Base-by-base conservation (phyloP, 495 filamentous ascomycete species). In the Talaromyces liani region DNA sequence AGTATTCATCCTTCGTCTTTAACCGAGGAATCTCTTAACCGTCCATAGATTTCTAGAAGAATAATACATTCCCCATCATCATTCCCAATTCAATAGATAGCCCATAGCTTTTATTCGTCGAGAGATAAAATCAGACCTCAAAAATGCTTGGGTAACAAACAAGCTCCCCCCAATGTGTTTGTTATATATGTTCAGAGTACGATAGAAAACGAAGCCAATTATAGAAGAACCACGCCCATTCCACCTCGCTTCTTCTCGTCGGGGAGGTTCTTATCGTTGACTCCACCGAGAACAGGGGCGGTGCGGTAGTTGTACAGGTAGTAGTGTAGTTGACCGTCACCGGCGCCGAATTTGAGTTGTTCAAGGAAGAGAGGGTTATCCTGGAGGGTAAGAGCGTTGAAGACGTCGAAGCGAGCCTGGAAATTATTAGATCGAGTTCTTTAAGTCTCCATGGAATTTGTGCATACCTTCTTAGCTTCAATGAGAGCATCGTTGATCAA, bases 221-320 rank as follows among this genome's bases (percentile, higher is more conserved):
- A 93, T 64, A 93, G 78, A 87, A 92, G 92, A 33, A 97, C 90
- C 65, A 96, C 84, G 63, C 93, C 95, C 62, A 98, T 82, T 2
- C 95, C 93, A 64, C 93, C 93, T 71, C 91, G 85, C 62, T 83
- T 79, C 60, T 85, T 85, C 60, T 84, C 83, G 71, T 96, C 91
- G 16, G 90, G 75, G 61, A 82, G 76, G 69, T 94, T 94, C 66
- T 82, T 85, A 62, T 83, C 80, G 73, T 96, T 87, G 25, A 97
- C 86, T 29, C 94, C 94, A 25, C 94, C 92, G 9, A 84, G 78
- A 64, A 98, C 86, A 8, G 87, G 87, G 51, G 87, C 83, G 8
- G 92, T 88, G 36, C 91, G 87, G 80, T 96, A 98, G 77, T 98
- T 98, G 81, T 93, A 98, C 14, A 98, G 80, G 71, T 98, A 98